Evolutionary conservation across 129 eudicot genomes (phyloP), one percentile per base, ranked within the genome.

Genomic region (Rutidosis leptorrhynchoides): DNA sequence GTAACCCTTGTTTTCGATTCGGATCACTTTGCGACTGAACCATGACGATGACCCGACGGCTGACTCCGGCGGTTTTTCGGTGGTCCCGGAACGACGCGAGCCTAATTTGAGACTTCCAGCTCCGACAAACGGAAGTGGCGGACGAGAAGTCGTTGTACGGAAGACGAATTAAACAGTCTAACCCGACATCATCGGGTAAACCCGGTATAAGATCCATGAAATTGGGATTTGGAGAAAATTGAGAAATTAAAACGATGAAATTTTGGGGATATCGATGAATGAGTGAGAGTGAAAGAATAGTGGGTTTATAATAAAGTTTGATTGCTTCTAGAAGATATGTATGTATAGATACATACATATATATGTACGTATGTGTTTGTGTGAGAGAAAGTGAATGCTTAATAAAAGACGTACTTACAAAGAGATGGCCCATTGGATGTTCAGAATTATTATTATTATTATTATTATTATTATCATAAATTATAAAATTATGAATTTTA

Each of bases 121-220:
- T 57, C 58, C 65, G 70, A 67, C 83, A 80, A 14, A 89, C 96
- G 15, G 90, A 83, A 6, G 87, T 37, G 32, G 80, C 77, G 6
- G 87, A 29, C 7, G 94, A 54, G 68, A 89, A 72, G 7, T 66
- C 7, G 12, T 65, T 45, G 61, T 68, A 69, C 3, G 84, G 85
- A 30, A 85, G 60, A 1, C 90, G 72, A n/a, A 77, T 25, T 15
- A 88, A 67, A 51, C 96, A 85, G 9, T 88, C 83, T 3, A 75
- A 69, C 5, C 83, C 89, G 71, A 88, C 14, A 62, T 89, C 87
- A 35, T 82, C 7, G 7, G 84, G 88, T 16, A 89, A 85, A 37
- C 85, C 83, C 1, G 93, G 94, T 59, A 89, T 73, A 19, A 84
- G 77, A 56, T 87, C 85, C 87, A 71, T 81, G 55, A 49, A 48